Base-by-base conservation (phyloP, 148 eudicot genomes). In the Suaeda aralocaspica region DNA sequence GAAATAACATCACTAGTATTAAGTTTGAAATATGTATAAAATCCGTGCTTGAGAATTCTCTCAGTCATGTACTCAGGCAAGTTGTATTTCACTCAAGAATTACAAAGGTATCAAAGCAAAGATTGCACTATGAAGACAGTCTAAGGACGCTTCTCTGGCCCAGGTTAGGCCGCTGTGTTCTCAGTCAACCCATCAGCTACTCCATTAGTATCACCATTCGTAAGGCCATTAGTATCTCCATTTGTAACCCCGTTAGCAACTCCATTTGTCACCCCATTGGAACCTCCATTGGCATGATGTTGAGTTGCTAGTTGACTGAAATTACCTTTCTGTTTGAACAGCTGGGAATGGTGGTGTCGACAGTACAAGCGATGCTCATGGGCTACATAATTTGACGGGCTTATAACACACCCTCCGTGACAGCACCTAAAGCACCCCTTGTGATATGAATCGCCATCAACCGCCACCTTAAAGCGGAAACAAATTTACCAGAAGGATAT, bases 281-380 rank as follows among this genome's bases (percentile, higher is more conserved):
- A 1, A 16, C 26, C 62, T 55, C 68, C 73, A 52, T 67, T 74
- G 2, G 72, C 29, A 14, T 73, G 81, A 61, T 75, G 80, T 52
- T 83, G 82, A 51, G 75, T 84, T 69, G 41, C 84, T 18, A 92
- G 75, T 50, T 87, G 85, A 82, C 92, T 90, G 89, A 89, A 92
- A 71, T 89, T 88, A 19, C 98, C 98, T 77, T 85, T 90, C 49
- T 83, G 85, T 84, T 88, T 92, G 83, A 92, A 90, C 46, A 92
- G 90, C 72, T 92, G 96, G 0, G 87, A 73, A 71, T 90, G 96
- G 77, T 92, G 98, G 69, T 90, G 98, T 75, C 84, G 80, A 69
- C 98, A 92, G 76, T 90, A 92, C 49, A 90, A 82, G 13, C 72
- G 86, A 9, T 88, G 93, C 53, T 92, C 92, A 22, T 89, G 97